phyloP scores from a whole-genome alignment of 345 rosid genomes.

The Rubroshorea leprosula region DNA sequence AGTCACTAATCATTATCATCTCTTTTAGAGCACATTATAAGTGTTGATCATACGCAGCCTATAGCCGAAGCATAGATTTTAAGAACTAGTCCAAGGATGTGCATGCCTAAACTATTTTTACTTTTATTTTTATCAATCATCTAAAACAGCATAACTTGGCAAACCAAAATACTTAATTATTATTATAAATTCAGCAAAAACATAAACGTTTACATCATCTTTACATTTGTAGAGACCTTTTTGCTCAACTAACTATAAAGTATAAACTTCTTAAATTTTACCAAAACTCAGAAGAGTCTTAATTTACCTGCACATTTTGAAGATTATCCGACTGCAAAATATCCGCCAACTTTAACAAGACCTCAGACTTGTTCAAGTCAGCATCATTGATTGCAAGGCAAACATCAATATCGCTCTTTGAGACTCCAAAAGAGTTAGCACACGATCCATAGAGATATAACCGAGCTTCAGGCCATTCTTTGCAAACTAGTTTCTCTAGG shows the following conservation, averaged over 20 bases:
- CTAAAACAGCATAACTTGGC: background rate
- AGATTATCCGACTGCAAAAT: conserved; percentile 75
- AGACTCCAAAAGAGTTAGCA: conserved; percentile 89
- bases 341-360: conserved; percentile 78
- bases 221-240: background rate
- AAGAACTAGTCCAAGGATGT: background rate
- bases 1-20: background rate
- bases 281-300: too few relatives aligned
- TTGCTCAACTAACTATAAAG: background rate
- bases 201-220: background rate
- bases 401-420: conserved; percentile 92
- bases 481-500: conserved; percentile 64
- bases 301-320: conserved; percentile 84
- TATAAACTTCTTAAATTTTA: too few relatives aligned
- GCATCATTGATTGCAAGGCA: conserved; percentile 67
- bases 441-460: conserved; percentile 90
- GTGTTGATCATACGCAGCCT: background rate
- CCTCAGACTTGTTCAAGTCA: conserved; percentile 57
- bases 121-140: background rate
- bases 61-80: too few relatives aligned
- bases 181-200: background rate
- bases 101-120: background rate
- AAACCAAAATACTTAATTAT: too few relatives aligned
- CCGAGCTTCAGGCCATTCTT: conserved; percentile 88
- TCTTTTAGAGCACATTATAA: background rate